Evolutionary conservation across 331 rosid genomes (phyloP).

Genomic region (Acacia pycnantha): DNA sequence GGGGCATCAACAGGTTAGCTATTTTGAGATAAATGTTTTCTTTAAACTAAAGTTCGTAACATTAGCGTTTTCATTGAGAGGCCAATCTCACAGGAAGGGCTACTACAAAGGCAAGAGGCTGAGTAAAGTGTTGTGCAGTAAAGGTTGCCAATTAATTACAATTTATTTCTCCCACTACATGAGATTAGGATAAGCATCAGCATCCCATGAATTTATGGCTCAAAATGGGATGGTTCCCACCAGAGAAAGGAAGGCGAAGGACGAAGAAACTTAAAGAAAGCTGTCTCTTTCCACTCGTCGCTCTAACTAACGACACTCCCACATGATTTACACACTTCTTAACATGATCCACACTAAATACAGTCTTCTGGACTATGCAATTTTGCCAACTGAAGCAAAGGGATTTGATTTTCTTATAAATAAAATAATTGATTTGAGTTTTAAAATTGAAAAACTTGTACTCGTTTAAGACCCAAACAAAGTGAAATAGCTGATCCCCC

Average conservation of each 20-base stretch:
- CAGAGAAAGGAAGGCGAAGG: neutral
- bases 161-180: neutral
- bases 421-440: too few relatives aligned
- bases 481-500: neutral
- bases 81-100: too few relatives aligned
- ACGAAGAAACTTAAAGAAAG: neutral
- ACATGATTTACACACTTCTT: neutral
- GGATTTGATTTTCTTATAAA: neutral
- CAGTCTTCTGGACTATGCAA: neutral
- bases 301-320: neutral
- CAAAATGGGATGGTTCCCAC: neutral
- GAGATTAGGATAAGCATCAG: neutral
- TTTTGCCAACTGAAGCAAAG: neutral
- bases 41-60: too few relatives aligned
- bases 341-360: too few relatives aligned
- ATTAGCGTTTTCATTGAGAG: too few relatives aligned
- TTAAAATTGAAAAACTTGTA: too few relatives aligned
- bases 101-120: too few relatives aligned
- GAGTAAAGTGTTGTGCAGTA: too few relatives aligned
- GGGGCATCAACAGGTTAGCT: neutral
- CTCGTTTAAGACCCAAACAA: neutral
- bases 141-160: too few relatives aligned
- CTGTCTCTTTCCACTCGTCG: neutral
- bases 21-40: too few relatives aligned
- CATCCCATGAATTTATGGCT: neutral